These are phyloP conservation scores for Apiospora koreana DNA, from an alignment of 2,329 filamentous ascomycete species.

Conservation along the genomic window DNA sequence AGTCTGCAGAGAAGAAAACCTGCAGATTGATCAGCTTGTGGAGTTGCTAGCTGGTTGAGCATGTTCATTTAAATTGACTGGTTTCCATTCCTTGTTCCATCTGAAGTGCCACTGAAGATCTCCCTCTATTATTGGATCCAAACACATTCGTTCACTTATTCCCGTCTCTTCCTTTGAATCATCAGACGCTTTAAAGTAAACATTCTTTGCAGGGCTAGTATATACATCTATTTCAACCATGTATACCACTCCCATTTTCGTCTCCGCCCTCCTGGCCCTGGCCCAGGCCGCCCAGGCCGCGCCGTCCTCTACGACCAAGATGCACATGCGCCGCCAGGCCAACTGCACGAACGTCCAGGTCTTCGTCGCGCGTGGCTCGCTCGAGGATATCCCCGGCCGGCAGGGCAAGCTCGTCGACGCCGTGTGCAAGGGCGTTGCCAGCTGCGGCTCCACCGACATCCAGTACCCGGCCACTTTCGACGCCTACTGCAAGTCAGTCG, in stretches of 20 bases:
- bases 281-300: slow-evolving; percentile 1
- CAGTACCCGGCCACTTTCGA: slow-evolving; percentile 10
- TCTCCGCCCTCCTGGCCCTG: background rate
- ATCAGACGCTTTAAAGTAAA: background rate
- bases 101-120: background rate
- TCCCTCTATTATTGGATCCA: background rate
- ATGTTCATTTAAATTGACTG: background rate
- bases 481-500: slow-evolving; percentile 5
- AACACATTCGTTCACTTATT: background rate
- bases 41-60: background rate
- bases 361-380: slow-evolving; percentile 8
- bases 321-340: background rate
- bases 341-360: slow-evolving; percentile 1
- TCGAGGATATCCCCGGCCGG: slow-evolving; percentile 8
- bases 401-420: slow-evolving; percentile 10
- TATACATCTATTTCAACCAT: background rate
- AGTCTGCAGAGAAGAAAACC: background rate
- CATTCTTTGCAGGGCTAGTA: background rate
- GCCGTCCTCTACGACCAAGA: background rate
- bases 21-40: background rate
- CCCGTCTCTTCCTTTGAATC: background rate
- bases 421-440: background rate
- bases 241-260: background rate
- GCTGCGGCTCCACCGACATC: slow-evolving; percentile 8
- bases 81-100: background rate